A percentile compares a stretch with the other conserved stretches of the same genome.
Evolutionary conservation across 1,139 yeast genomes (phyloP).

Genomic region (Chernovozyma aurita): DNA sequence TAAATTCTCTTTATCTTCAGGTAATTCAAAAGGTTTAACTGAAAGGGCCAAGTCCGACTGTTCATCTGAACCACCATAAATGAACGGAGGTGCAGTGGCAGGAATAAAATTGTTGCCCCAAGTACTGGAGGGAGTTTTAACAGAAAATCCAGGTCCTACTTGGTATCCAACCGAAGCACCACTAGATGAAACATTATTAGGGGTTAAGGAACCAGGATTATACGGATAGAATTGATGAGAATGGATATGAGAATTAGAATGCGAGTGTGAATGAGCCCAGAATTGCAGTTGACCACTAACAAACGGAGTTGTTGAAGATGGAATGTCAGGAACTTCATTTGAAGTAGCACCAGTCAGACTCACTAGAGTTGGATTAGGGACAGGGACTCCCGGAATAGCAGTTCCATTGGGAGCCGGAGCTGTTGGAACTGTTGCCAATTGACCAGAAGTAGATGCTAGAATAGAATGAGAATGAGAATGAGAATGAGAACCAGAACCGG

Average conservation of each 20-base stretch:
- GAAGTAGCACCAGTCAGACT: neutral
- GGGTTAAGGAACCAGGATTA: slow-evolving; percentile 25
- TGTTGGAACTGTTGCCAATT: slow-evolving; percentile 1
- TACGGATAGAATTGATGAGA: neutral
- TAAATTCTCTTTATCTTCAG: slow-evolving; percentile 20
- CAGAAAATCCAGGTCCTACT: slow-evolving; percentile 7
- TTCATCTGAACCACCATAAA: slow-evolving; percentile 14
- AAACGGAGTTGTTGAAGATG: slow-evolving; percentile 5
- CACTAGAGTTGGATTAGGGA: slow-evolving; percentile 2
- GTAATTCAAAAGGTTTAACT: slow-evolving; percentile 33
- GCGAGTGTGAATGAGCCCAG: slow-evolving; percentile 6
- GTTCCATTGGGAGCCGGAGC: too few species aligned
- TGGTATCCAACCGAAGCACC: slow-evolving; percentile 10
- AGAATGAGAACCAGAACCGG: slow-evolving; percentile 4
- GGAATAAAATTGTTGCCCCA: slow-evolving; percentile 31
- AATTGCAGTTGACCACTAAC: slow-evolving; percentile 4
- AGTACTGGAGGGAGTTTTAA: slow-evolving; percentile 17
- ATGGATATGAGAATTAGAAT: neutral
- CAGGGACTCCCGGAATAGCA: neutral
- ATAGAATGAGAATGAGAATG: slow-evolving; percentile 4
- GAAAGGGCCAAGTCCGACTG: slow-evolving; percentile 13
- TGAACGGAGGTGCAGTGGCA: slow-evolving; percentile 35
- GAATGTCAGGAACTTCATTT: neutral
- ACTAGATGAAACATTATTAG: slow-evolving; percentile 22
- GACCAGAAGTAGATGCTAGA: slow-evolving; percentile 4